These are phyloP conservation scores for Saksenaea vasiformis DNA, from an alignment of 371 early-diverging fungal species.

Conservation along the genomic window DNA sequence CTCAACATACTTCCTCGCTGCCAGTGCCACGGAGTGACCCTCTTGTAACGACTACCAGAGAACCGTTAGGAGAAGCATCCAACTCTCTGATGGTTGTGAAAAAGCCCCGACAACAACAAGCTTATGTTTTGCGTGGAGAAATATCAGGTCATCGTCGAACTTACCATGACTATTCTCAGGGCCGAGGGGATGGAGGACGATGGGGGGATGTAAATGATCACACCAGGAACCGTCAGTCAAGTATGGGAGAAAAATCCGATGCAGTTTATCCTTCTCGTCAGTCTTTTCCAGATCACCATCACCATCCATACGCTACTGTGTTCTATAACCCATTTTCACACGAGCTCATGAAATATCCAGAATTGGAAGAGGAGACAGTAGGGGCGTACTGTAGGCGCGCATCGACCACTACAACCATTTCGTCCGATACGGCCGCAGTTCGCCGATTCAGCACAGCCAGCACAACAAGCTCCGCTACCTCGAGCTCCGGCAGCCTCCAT, in stretches of 20 bases:
- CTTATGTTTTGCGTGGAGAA: not conserved
- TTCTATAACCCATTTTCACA: not conserved
- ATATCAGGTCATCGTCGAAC: not conserved
- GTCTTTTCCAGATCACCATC: not conserved
- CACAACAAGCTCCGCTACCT: conserved; percentile 14
- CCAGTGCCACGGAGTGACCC: not conserved
- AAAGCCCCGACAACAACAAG: not conserved
- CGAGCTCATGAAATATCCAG: not conserved
- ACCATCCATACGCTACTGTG: not conserved
- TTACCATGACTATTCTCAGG: not conserved
- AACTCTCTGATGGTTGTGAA: conserved; percentile 1
- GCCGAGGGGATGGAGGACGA: not conserved
- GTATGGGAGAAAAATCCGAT: conserved; percentile 4
- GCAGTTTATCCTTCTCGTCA: not conserved
- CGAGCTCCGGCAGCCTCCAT: conserved; percentile 10
- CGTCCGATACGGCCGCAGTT: conserved; percentile 13
- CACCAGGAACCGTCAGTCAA: not conserved
- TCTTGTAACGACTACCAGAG: not conserved
- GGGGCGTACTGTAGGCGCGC: conserved; percentile 12
- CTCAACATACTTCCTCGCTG: not conserved
- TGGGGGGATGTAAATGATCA: conserved; percentile 5
- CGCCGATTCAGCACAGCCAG: conserved; percentile 26
- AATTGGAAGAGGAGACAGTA: not conserved
- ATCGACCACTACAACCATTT: conserved; percentile 19
- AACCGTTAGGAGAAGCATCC: not conserved